A percentile compares a stretch with the other conserved stretches of the same genome.
These are phyloP conservation scores for Heliamphora pulchella DNA, from an alignment of 179 eudicot genomes.

Conservation along the genomic window DNA sequence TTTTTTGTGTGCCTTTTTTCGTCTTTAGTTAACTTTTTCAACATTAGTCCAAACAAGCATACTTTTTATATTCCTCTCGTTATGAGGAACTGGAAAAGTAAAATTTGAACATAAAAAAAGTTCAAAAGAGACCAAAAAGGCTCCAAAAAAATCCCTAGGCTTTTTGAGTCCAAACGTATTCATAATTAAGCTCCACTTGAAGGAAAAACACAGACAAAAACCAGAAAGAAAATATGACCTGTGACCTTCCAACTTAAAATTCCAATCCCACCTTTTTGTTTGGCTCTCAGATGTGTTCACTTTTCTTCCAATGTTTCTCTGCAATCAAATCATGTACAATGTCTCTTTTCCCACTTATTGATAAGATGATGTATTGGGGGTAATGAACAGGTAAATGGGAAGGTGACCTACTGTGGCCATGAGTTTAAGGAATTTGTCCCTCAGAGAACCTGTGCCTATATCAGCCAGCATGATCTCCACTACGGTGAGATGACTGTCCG, in stretches of 20 bases:
- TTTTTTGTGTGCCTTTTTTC: too few species aligned
- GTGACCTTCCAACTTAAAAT: not conserved
- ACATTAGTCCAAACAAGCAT: too few species aligned
- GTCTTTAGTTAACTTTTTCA: too few species aligned
- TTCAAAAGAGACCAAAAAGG: too few species aligned
- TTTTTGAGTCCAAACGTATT: too few species aligned
- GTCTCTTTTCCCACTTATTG: not conserved
- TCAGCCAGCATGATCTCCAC: slow-evolving; percentile 67
- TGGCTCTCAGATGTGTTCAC: not conserved
- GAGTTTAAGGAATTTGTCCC: slow-evolving; percentile 61
- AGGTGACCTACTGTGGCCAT: slow-evolving; percentile 63
- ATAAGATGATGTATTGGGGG: not conserved
- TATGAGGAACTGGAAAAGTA: too few species aligned
- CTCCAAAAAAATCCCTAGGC: too few species aligned
- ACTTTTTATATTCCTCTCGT: too few species aligned
- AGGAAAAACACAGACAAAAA: not conserved
- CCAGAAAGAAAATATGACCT: not conserved
- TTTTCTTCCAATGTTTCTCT: not conserved
- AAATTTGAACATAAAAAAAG: too few species aligned
- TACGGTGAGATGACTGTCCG: slow-evolving; percentile 74
- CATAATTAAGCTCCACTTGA: not conserved
- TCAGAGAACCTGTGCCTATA: slow-evolving; percentile 62
- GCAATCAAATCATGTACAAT: too few species aligned
- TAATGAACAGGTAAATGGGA: slow-evolving; percentile 38
- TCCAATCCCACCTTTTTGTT: not conserved